Conservation (phyloP, 306 rosid species). For the Betula pendula region DNA sequence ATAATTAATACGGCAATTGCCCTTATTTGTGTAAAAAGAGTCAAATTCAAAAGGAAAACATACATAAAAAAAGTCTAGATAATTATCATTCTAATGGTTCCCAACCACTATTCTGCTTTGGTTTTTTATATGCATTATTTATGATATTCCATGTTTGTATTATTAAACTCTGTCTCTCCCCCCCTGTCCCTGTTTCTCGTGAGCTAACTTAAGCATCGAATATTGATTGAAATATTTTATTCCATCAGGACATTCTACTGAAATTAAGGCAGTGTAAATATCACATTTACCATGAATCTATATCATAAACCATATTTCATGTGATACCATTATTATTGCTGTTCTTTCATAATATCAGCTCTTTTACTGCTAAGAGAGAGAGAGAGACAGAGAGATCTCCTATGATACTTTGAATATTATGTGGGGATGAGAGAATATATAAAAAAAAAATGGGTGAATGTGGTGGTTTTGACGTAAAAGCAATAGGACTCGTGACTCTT, state of each 20-base stretch:
- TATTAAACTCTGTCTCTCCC: not conserved
- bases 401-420: not conserved
- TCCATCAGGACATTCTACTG: not conserved
- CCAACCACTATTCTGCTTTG: no score
- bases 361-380: constrained; percentile 15
- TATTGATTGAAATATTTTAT: constrained; percentile 14
- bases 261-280: constrained; percentile 10
- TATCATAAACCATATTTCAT: not conserved
- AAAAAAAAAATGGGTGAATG: constrained; percentile 29
- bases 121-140: no score
- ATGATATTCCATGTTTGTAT: no score
- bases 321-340: not conserved
- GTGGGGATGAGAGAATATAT: constrained; percentile 14
- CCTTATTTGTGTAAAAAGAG: not conserved
- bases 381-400: not conserved
- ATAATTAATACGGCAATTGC: not conserved
- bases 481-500: constrained; percentile 58
- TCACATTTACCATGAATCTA: not conserved
- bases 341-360: constrained; percentile 12
- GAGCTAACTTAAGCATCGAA: constrained; percentile 5
- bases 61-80: not conserved
- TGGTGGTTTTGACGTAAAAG: constrained; percentile 37
- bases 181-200: no score
- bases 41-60: not conserved
- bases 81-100: constrained; percentile 13